Conservation (phyloP, 2,329 filamentous ascomycete genomes). For the Arthrocladium fulminans region DNA sequence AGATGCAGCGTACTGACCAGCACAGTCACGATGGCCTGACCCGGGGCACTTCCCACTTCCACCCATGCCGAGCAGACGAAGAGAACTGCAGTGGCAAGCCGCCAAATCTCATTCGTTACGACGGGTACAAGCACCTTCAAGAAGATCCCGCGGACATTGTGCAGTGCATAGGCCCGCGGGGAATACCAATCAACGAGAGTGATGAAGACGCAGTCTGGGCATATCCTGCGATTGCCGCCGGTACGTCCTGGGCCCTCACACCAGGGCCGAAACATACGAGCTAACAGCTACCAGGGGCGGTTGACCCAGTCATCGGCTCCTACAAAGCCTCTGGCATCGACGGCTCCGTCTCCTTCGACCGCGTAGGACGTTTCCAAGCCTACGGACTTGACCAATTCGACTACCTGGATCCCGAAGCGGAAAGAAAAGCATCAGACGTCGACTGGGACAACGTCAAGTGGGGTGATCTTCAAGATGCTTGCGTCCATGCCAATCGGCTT, state of each 20-base stretch:
- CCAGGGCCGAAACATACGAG: not conserved
- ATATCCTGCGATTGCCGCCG: slow-evolving; percentile 32
- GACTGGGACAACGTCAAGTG: slow-evolving; percentile 61
- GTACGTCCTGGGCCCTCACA: slow-evolving; percentile 11
- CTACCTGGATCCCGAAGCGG: slow-evolving; percentile 22
- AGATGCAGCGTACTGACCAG: not conserved
- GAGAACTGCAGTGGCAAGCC: slow-evolving; percentile 19
- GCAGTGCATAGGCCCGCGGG: slow-evolving; percentile 55
- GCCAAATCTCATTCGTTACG: slow-evolving; percentile 21
- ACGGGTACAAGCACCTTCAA: slow-evolving; percentile 19
- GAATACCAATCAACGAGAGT: slow-evolving; percentile 43
- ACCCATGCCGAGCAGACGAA: slow-evolving; percentile 17
- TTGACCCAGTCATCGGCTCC: slow-evolving; percentile 46
- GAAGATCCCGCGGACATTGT: slow-evolving; percentile 33
- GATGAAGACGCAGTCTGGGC: slow-evolving; percentile 57
- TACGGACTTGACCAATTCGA: slow-evolving; percentile 34
- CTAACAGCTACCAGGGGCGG: slow-evolving; percentile 18
- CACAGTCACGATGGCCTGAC: slow-evolving; percentile 22
- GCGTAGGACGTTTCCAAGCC: slow-evolving; percentile 59
- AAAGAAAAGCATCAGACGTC: slow-evolving; percentile 24
- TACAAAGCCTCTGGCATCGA: slow-evolving; percentile 55
- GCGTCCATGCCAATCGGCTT: slow-evolving; percentile 55
- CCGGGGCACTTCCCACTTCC: slow-evolving; percentile 19
- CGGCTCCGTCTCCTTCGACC: slow-evolving; percentile 58
- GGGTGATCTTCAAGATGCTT: slow-evolving; percentile 61